Base-by-base conservation (phyloP, 2,329 filamentous ascomycete genomes). In the Cladosporium cucumerinum region DNA sequence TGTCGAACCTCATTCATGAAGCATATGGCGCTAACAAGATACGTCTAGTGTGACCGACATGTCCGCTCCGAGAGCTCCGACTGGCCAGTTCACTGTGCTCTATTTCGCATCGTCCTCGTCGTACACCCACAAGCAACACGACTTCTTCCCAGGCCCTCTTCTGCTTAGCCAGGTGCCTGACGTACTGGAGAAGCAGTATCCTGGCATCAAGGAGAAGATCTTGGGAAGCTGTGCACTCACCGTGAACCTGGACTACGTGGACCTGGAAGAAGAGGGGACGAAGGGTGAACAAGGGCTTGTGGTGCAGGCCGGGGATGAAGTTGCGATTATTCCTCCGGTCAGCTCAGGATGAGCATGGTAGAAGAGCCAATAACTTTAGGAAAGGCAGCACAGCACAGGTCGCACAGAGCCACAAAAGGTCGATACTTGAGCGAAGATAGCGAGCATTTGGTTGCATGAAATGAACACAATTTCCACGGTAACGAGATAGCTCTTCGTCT, bases 281-380 rank as follows among this genome's bases (percentile, higher is more conserved):
- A 77, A 77, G 55, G 79, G 78, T 21, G 72, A 72, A 18, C 73
- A 74, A 10, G 79, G 79, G 18, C 70, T 81, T 28, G 75, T 86
- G 64, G 89, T 96, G 65, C 78, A 86, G 60, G 86, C 86, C 67
- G 90, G 89, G 30, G 92, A 96, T 74, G 92, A 96, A 79, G 91
- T 96, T 63, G 92, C 90, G 49, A 89, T 96, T 39, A 94, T 96
- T 65, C 92, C 92, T 36, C 92, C 92, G 11, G 92, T 96, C 69
- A 96, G 92, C 81, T 93, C 92, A 43, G 92, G 92, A 5, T 95
- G 76, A 84, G 55, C 28, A 21, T 32, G 28, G 16, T 3, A 11
- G 16, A 12, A 28, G 25, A 30, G 51, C 10, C 5, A 18, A 10
- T 14, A 6, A 10, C 1, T 2, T 3, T 10, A 32, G 10, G 51